Base-by-base conservation (phyloP, 2,329 filamentous ascomycete genomes). In the Ascochyta pisi region DNA sequence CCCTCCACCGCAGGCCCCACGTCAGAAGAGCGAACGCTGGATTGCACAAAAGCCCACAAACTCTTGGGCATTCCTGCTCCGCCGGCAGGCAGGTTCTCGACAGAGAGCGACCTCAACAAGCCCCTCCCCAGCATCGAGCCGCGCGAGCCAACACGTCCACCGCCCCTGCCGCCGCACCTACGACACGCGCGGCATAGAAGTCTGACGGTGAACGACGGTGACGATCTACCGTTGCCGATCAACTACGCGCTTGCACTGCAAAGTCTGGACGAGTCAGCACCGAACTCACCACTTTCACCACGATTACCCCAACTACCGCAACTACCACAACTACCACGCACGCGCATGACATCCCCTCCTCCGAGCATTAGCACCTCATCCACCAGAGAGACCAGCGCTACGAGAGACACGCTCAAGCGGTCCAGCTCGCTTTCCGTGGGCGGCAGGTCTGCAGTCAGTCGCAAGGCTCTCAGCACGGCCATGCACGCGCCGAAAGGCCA, bases 21-120 rank as follows among this genome's bases (percentile, higher is more conserved):
- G 62, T 70, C 66, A 8, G 71, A 73, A 60, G 65, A 45, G 34
- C 65, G 66, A 44, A 56, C 52, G 37, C 67, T 64, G 47, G 69
- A 74, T 46, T 65, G 69, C 50, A 66, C 68, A 12, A 79, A 80
- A 58, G 76, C 77, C 24, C 77, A 78, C 65, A 77, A 70, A 58
- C 68, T 78, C 16, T 67, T 79, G 43, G 76, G 77, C 16, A 71
- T 78, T 34, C 61, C 68, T 10, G 51, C 23, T 1, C 41, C 46
- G 3, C n/a, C 46, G 16, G 3, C 64, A 52, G 56, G 60, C 37
- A 48, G 64, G 12, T 57, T 60, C 22, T 57, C 64, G 15, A 54
- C 59, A 13, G 69, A 69, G 22, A 67, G 24, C 37, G 15, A 46
- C 35, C 6, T 46, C 4, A 50, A 55, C 15, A 50, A 57, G 49